Percentiles rank a stretch among this genome's conserved stretches.
phyloP scores from a whole-genome alignment of 306 rosid species.

The Cyclanthera cordifolia region DNA sequence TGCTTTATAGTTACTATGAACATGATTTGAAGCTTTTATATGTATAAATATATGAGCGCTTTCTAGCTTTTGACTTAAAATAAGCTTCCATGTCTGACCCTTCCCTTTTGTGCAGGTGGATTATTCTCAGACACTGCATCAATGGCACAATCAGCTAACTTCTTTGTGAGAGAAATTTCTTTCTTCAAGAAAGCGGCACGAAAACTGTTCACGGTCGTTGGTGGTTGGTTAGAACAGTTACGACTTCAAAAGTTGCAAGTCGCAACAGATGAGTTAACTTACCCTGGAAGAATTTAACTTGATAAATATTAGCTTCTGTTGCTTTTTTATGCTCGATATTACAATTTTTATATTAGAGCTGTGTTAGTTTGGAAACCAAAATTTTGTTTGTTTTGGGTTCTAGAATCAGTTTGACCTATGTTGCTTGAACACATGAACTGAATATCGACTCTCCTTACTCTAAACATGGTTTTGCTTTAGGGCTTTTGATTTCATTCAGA shows the following conservation, averaged over 20 bases:
- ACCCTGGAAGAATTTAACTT: background rate
- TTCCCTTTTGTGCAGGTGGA: background rate
- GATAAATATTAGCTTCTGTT: background rate
- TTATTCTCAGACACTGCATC: background rate
- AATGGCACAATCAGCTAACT: too few relatives aligned
- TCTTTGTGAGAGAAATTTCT: background rate
- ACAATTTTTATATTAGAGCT: background rate
- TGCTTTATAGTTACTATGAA: background rate
- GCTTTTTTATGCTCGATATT: background rate
- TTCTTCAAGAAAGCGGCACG: background rate
- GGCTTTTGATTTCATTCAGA: too few relatives aligned
- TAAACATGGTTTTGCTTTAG: too few relatives aligned
- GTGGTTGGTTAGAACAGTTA: background rate
- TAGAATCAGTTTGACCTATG: background rate
- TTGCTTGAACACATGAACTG: too few relatives aligned
- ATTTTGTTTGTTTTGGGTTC: background rate
- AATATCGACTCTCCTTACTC: too few relatives aligned
- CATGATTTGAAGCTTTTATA: background rate
- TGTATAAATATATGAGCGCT: background rate
- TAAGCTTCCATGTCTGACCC: background rate
- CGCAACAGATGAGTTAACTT: background rate
- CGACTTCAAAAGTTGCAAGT: background rate
- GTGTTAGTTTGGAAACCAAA: background rate
- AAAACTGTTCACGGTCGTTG: background rate
- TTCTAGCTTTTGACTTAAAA: background rate